A percentile compares a stretch with the other conserved stretches of the same genome.
Evolutionary conservation across 78 protist genomes (phyloP).

Genomic region (Corallochytrium limacisporum): DNA sequence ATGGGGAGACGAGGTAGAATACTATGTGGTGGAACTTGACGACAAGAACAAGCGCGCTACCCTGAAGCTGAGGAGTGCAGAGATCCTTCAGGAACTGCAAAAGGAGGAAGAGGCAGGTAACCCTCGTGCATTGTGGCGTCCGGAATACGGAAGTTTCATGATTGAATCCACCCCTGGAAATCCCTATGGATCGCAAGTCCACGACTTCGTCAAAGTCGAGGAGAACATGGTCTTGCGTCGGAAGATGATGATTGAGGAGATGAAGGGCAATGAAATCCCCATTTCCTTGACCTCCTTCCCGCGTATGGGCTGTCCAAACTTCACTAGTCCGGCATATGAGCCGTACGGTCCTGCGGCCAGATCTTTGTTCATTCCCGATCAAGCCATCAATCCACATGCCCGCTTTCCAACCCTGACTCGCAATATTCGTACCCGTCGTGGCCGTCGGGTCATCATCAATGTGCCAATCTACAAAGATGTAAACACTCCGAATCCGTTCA

Average conservation of each 20-base stretch:
- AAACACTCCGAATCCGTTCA: conserved; percentile 14
- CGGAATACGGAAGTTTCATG: too few species aligned
- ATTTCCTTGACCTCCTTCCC: conserved; percentile 15
- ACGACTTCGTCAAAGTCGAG: neutral
- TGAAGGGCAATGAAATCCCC: neutral
- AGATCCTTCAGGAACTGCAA: neutral
- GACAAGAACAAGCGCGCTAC: conserved; percentile 15
- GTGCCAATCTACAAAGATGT: conserved; percentile 76
- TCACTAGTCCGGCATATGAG: conserved; percentile 25
- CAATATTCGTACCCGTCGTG: conserved; percentile 75
- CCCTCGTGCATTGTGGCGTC: neutral
- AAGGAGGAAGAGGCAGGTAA: neutral
- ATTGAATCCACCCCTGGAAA: neutral
- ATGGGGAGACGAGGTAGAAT: conserved; percentile 87
- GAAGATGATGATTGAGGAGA: neutral
- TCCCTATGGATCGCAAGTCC: neutral
- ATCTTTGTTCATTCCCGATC: conserved; percentile 71
- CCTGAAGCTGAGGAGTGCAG: neutral
- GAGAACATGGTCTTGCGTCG: conserved; percentile 9
- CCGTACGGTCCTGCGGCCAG: conserved; percentile 40
- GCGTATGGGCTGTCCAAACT: neutral
- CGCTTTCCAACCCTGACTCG: conserved; percentile 76
- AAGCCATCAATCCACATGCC: conserved; percentile 67
- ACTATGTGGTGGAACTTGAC: neutral
- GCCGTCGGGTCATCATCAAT: conserved; percentile 56